Percentiles rank a stretch among this genome's conserved stretches.
Evolutionary conservation across 129 eudicot species (phyloP).

Genomic region (carrot (Daucus carota)): DH1_v3.0 NC_030381.2:35676001-35676500

Average conservation of each 20-base stretch:
- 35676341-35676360: not conserved
- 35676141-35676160: conserved; percentile 93
- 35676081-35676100: conserved; percentile 4
- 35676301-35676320: not conserved
- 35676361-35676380: not conserved
- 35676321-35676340: not conserved
- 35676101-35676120: conserved; percentile 17
- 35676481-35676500: not conserved
- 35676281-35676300: not conserved
- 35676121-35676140: conserved; percentile 45
- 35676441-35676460: not conserved
- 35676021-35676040: not conserved
- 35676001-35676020: not conserved
- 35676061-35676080: conserved; percentile 8
- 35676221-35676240: conserved; percentile 86
- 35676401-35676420: not conserved
- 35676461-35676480: not conserved
- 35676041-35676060: conserved; percentile 7
- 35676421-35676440: not conserved
- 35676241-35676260: conserved; percentile 98
- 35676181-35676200: conserved; percentile 93
- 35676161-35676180: conserved; percentile 91
- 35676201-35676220: conserved; percentile 92
- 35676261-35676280: conserved; percentile 39
- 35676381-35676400: not conserved